Conservation (phyloP, 164 flowering plant genomes). For the Cinnamomum micranthum region DNA sequence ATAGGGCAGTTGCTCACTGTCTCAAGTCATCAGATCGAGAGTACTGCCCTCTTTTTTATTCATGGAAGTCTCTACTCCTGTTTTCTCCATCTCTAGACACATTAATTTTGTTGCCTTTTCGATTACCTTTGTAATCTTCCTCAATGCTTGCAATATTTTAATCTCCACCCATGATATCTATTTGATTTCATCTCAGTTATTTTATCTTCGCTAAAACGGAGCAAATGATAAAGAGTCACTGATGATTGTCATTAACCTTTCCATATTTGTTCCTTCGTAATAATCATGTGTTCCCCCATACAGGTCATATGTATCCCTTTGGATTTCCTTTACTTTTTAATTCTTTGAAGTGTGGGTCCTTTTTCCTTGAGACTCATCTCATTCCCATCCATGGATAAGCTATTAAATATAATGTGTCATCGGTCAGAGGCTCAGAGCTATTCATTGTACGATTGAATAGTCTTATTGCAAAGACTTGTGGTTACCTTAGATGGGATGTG, state of each 20-base stretch:
- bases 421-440: no score
- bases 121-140: constrained; percentile 31
- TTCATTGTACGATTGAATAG: no score
- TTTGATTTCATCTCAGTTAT: constrained; percentile 9
- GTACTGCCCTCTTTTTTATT: constrained; percentile 21
- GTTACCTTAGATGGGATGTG: no score
- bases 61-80: constrained; percentile 56
- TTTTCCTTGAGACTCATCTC: no score
- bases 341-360: no score
- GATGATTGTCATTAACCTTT: constrained; percentile 7
- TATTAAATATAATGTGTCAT: no score
- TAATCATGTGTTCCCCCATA: no score
- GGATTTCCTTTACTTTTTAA: no score
- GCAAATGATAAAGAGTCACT: constrained; percentile 20
- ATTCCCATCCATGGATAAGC: no score
- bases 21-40: not conserved
- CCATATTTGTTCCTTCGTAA: no score
- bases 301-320: no score
- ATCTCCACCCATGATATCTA: constrained; percentile 58
- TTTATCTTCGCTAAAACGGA: constrained; percentile 20
- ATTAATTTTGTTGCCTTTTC: constrained; percentile 46
- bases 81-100: constrained; percentile 53
- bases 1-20: not conserved
- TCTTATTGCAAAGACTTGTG: no score
- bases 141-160: not conserved